Evolutionary conservation across 2,329 filamentous ascomycete genomes (phyloP), one percentile per base, ranked within the genome.

Genomic region (Aspergillus ochraceus): DNA sequence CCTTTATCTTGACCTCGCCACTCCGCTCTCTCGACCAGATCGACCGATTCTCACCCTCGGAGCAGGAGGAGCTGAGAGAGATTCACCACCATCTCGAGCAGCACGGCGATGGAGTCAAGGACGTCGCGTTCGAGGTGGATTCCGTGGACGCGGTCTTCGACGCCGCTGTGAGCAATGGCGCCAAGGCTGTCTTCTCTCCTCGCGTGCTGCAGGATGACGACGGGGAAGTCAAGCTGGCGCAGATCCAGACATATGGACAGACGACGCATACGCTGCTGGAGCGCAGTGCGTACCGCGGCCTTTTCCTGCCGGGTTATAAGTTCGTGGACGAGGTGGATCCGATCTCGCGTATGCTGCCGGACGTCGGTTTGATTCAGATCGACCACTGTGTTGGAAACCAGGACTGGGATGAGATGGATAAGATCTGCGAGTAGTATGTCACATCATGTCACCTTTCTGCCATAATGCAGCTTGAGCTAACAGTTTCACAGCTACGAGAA

Each of bases 301-400:
- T 83, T 20, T 98, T 98, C 80, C 82, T 97, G 52, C 94, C 94
- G 0, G 92, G 92, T 9, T 98, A 90, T 81, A 86, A 87, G 49
- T 76, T 84, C 6, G 84, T 83, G 46, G 78, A 69, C 0, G 63
- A 61, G 22, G 64, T 69, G 24, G 85, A 88, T 65, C 79, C 82
- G 0, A 71, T 84, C 14, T 42, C 71, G 4, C 68, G 71, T 54
- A 68, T 76, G 54, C 79, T 91, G 22, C 91, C 92, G 0, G 69
- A 79, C 0, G 85, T 96, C 14, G 76, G 81, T 10, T 84, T 97
- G 57, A 84, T 85, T 62, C 87, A 87, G 67, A 92, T 98, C 78
- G 94, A 98, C 79, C 94, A 98, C 83, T 97, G 94, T 77, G 94
- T 98, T 68, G 94, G 94, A 66, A 97, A 98, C 82, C 93, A 97